Conservation (phyloP, 805 yeast species). For the Candida ponderosae region DNA sequence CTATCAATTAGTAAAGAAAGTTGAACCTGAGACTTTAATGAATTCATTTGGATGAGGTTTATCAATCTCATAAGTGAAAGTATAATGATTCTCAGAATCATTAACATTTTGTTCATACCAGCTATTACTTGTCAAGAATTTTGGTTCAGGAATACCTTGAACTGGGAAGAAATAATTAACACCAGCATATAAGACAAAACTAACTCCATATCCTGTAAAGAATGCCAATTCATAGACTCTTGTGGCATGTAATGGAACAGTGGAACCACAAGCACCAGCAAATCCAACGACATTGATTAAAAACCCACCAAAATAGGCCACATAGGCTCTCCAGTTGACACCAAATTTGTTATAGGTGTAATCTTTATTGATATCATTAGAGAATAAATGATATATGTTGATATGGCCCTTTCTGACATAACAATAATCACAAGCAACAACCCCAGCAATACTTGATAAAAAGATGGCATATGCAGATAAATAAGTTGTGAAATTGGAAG, state of each 20-base stretch:
- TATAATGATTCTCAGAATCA: conserved; percentile 2
- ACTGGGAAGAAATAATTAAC: conserved; percentile 45
- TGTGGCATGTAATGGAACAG: conserved; percentile 77
- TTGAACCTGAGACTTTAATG: neutral
- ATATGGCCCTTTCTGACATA: conserved; percentile 63
- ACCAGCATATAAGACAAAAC: conserved; percentile 43
- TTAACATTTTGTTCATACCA: conserved; percentile 44
- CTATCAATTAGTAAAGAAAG: too few species aligned
- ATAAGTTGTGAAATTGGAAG: conserved; percentile 65
- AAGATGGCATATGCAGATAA: conserved; percentile 71
- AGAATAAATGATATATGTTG: conserved; percentile 51
- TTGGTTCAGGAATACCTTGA: conserved; percentile 27
- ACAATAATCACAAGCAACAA: conserved; percentile 54
- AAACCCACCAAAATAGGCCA: conserved; percentile 68
- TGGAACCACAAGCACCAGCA: conserved; percentile 64
- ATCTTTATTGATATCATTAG: conserved; percentile 26
- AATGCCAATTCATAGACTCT: conserved; percentile 62
- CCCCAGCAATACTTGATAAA: conserved; percentile 72
- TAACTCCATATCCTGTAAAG: conserved; percentile 59
- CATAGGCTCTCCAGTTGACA: conserved; percentile 70
- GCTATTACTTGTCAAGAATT: conserved; percentile 34
- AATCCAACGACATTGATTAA: conserved; percentile 77
- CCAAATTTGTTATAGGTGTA: conserved; percentile 58
- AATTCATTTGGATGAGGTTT: conserved; percentile 14
- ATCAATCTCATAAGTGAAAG: conserved; percentile 9